Evolutionary conservation across 2,329 filamentous ascomycete genomes (phyloP), one percentile per base, ranked within the genome.

Genomic region (Cercospora zeina): DNA sequence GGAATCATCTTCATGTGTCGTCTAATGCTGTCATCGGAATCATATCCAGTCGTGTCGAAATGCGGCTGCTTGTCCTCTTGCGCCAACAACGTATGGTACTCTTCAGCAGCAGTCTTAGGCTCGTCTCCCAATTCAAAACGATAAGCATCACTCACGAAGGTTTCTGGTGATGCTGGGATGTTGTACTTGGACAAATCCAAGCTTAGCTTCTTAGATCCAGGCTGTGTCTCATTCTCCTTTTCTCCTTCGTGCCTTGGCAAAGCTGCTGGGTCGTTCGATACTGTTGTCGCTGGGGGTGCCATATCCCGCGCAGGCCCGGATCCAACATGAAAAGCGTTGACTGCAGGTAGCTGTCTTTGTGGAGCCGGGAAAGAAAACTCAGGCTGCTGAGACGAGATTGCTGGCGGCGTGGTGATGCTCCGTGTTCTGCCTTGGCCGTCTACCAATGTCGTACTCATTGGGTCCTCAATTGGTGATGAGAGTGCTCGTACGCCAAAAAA

Each of bases 1-100:
- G 72, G 73, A 2, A 73, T 65, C 64, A 74, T 66, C 57, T 70
- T 75, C 70, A 73, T 72, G 39, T 72, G 70, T 21, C 62, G 58
- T 13, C 64, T 59, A 14, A 71, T 57, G 37, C 68, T 69, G 14
- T 63, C 65, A 21, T 71, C 67, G 1, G 68, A 68, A 14, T 66
- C 61, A 50, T 54, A 65, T 34, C 47, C 61, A 11, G 21, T 39
- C 13, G 24, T 34, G 16, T 50, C 49, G 14, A 57, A 27, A 1
- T 58, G 63, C 33, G 62, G 45, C 24, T 64, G 62, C 39, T 62
- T 64, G 33, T 65, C 55, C 9, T 63, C 64, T 54, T 71, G 67
- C 1, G 58, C 65, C 8, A 72, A 64, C n/a, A 71, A 33, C 1
- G 61, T 58, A n/a, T 69, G 67, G 49, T 73, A 73, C 21, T 73